Evolutionary conservation across 1,139 yeast species (phyloP), one percentile per base, ranked within the genome.

Genomic region (Yamadazyma atlantica): DNA sequence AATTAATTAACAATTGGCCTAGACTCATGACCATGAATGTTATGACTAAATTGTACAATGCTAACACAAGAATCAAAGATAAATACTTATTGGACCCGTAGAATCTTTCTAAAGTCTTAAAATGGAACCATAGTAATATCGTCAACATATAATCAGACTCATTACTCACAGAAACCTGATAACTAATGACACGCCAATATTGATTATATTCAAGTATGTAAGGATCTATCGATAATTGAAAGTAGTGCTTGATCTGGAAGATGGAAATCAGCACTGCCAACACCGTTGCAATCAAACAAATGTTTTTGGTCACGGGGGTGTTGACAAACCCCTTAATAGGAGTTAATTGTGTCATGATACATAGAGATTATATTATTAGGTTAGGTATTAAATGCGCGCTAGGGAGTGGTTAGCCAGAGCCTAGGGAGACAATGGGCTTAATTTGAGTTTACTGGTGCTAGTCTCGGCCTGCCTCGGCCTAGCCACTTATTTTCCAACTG

Each of bases 71-170:
- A 15, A 66, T 51, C 42, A 62, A 42, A 15, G 78, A 69, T 5
- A 77, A 53, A 52, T 76, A 82, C 51, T 77, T 80, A 35, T 76
- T 64, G 4, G 85, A 69, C 1, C 92, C 90, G 45, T 72, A 75
- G 43, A 80, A 60, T 37, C 94, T 59, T 56, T 85, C 95, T 38
- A 85, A 58, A 26, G 71, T 73, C 45, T 87, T 78, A 52, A 74
- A 69, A 38, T 80, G 74, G 51, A 82, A 82, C 52, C 82, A 60
- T 25, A 83, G 53, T 11, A 81, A 53, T 4, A 72, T 58, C 1
- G 72, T 64, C 15, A 84, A 47, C 14, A 84, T 53, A 36, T 77
- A 81, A 51, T 84, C 88, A 2, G 86, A 76, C 55, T 84, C 89
- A 51, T 81, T 83, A 33, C 75, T 64, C 42, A 75, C 84, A 4